Conservation (phyloP, 1,284 basidiomycete genomes). For the Ustilago cynodontis region DNA sequence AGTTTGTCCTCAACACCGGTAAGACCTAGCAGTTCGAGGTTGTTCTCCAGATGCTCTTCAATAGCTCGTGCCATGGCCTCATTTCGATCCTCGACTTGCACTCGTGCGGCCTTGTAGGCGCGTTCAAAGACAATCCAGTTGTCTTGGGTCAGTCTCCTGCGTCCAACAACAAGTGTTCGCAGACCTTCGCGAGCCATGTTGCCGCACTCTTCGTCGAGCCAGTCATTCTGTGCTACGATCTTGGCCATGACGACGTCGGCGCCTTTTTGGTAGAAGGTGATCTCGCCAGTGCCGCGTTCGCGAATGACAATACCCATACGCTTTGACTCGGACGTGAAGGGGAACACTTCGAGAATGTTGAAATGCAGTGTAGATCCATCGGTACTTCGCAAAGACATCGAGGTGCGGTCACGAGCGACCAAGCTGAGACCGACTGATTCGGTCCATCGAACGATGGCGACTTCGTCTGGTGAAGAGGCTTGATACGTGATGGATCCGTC, state of each 20-base stretch:
- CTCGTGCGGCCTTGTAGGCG: conserved; percentile 82
- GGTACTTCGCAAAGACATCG: conserved; percentile 74
- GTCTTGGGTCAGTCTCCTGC: conserved; percentile 80
- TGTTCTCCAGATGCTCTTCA: conserved; percentile 82
- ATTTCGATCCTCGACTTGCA: conserved; percentile 76
- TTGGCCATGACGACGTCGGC: conserved; percentile 96
- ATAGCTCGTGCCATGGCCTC: conserved; percentile 84
- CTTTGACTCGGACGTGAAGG: conserved; percentile 96
- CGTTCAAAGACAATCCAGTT: conserved; percentile 82
- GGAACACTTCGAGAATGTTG: conserved; percentile 93
- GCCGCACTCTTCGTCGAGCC: conserved; percentile 97
- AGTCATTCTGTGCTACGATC: conserved; percentile 96
- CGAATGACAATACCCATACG: conserved; percentile 98
- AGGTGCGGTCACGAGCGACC: conserved; percentile 85
- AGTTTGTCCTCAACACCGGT: conserved; percentile 99
- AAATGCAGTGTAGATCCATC: conserved; percentile 74
- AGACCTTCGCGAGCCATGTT: conserved; percentile 99
- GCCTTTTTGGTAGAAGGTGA: conserved; percentile 94
- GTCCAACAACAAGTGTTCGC: conserved; percentile 90
- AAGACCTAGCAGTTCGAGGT: conserved; percentile 89
- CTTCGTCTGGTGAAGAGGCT: conserved; percentile 98
- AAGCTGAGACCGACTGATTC: conserved; percentile 92
- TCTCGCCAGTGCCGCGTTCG: conserved; percentile 80
- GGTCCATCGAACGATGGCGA: conserved; percentile 98
- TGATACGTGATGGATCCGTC: conserved; percentile 95